Evolutionary conservation across 805 yeast genomes (phyloP), one percentile per base, ranked within the genome.

Genomic region (Myxozyma vanderwaltii): DNA sequence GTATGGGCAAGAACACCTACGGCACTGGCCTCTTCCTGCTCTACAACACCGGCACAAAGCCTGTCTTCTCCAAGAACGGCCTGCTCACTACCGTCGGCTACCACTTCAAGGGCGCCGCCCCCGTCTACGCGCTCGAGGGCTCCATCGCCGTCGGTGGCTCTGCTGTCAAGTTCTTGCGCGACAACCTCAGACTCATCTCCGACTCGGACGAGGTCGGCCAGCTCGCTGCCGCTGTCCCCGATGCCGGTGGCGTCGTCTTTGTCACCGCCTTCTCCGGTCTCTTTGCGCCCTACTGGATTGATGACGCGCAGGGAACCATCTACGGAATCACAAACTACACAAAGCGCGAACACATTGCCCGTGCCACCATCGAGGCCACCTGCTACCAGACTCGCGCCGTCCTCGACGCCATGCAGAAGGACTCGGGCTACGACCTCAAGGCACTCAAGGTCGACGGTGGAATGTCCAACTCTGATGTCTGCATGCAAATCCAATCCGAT

Each of bases 121-220:
- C 97, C 4, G 90, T 87, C 65, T 91, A 83, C 74, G 97, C 97
- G 12, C 77, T 91, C 53, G 98, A 91, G 75, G 98, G 98, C 53
- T 90, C 97, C 6, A 89, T 92, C 69, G 95, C 97, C 2, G 97
- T 91, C 54, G 97, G 97, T 23, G 97, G 98, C 31, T 85, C 96
- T 8, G 88, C 88, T 67, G 89, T 91, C 65, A 96, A 89, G 75
- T 91, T 97, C 96, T 81, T 92, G 67, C 81, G 96, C 71, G 96
- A 91, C 75, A 91, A 91, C 76, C 81, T 91, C 75, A 86, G 88
- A 66, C 76, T 91, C 69, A 88, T 91, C 67, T 85, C 84, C 67
- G 82, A 83, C 58, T 88, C 96, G 5, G 85, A 86, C 66, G 96
- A 91, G 73, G 85, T 92, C 63, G 97, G 96, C 3, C 95, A 95